Evolutionary conservation across 306 rosid genomes (phyloP), one percentile per base, ranked within the genome.

Genomic region (Quercus mongolica): DNA sequence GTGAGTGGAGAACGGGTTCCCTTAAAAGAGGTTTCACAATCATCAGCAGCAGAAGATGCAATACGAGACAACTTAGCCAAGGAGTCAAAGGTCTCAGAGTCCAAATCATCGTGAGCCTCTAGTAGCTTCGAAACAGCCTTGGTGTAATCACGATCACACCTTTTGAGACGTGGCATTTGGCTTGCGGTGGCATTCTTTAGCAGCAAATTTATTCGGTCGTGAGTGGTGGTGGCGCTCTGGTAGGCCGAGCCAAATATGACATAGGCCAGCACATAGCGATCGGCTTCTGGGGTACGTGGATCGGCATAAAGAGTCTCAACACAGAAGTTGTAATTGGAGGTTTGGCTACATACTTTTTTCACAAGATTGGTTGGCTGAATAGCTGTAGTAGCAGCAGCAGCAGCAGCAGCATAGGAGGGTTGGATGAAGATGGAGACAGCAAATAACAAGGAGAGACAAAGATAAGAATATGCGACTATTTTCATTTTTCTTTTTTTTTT

Each of bases 301-400:
- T 86, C 87, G 31, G 78, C 78, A 75, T 74, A 83, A 6, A 89
- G 83, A 35, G 92, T 71, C 57, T 79, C 62, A 51, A 81, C 83
- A 58, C 89, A 89, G 82, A 89, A 85, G 52, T 87, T 25, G 89
- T 83, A 87, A 41, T 87, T 81, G 46, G 89, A 76, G 35, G 88
- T 85, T 68, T 69, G 62, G 54, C 51, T 65, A 69, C 90, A 89
- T 15, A 84, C 86, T 35, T 75, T 56, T 8, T 57, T 19, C 26
- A 83, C 90, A 13, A 89, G 57, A 73, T 75, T 23, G 31, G 87
- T 73, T 38, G 78, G 86, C 46, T 80, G 52, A 17, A 46, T 56
- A 2, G 46, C 5, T n/a, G 74, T 17, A 65, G 73, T 63, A 4
- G 46, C 6, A 25, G 74, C n/a, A 65, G 75, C 76, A 76, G 73